phyloP scores from a whole-genome alignment of 768 basidiomycete genomes.

The Stropharia rugosoannulata region DNA sequence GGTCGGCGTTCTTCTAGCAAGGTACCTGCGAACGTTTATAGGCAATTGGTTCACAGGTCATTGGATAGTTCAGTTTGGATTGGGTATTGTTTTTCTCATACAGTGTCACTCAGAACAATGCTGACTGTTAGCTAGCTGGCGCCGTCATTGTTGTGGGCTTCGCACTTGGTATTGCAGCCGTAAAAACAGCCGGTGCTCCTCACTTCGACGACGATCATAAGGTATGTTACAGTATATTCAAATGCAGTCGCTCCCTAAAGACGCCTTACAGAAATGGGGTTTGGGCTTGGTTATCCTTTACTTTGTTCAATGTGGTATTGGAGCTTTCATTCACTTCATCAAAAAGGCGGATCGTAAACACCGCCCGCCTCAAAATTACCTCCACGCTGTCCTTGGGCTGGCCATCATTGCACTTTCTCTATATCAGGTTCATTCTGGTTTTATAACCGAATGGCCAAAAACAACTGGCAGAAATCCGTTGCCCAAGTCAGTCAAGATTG shows the following conservation, averaged over 20 bases:
- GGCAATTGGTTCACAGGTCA: slow-evolving; percentile 53
- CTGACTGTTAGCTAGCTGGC: slow-evolving; percentile 32
- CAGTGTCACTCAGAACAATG: background rate
- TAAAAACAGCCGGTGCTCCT: slow-evolving; percentile 28
- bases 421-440: slow-evolving; percentile 50
- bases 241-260: background rate
- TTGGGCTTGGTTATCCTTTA: slow-evolving; percentile 50
- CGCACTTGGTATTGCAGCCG: slow-evolving; percentile 41
- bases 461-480: slow-evolving; percentile 41
- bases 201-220: slow-evolving; percentile 50
- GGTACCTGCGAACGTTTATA: slow-evolving; percentile 49
- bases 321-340: slow-evolving; percentile 52
- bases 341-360: slow-evolving; percentile 36
- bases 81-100: slow-evolving; percentile 33
- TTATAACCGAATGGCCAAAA: slow-evolving; percentile 46
- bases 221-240: slow-evolving; percentile 23
- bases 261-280: slow-evolving; percentile 41
- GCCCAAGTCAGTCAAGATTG: slow-evolving; percentile 32
- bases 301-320: slow-evolving; percentile 45
- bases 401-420: slow-evolving; percentile 46
- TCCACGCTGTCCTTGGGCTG: slow-evolving; percentile 56
- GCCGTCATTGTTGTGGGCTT: slow-evolving; percentile 42
- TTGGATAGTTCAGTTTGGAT: slow-evolving; percentile 44
- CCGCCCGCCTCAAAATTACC: slow-evolving; percentile 55
- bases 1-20: slow-evolving; percentile 50